Percentiles rank a stretch among this genome's conserved stretches.
Evolutionary conservation across 176 grass and related monocot genomes (phyloP).

Genomic region (Paspalum vaginatum): DNA sequence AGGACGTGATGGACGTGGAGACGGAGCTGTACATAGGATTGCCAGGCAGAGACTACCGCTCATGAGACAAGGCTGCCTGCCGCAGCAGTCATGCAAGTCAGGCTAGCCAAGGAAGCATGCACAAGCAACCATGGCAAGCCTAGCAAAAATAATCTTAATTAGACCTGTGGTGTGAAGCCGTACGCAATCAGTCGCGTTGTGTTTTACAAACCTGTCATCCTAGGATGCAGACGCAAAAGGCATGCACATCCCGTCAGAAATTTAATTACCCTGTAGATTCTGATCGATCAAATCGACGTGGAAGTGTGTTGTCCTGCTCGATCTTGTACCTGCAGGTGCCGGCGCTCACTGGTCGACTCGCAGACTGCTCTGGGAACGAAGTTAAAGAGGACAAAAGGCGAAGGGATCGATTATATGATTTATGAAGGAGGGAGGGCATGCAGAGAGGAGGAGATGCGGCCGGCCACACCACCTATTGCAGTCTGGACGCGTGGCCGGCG

Average conservation of each 20-base stretch:
- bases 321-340: no score
- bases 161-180: background rate
- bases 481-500: no score
- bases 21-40: constrained; percentile 71
- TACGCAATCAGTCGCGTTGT: constrained; percentile 8
- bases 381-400: no score
- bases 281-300: no score
- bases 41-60: constrained; percentile 37
- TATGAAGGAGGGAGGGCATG: no score
- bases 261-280: no score
- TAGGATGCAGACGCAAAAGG: constrained; percentile 18
- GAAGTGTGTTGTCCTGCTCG: no score
- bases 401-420: no score
- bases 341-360: no score
- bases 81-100: background rate
- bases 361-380: no score
- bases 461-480: no score
- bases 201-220: constrained; percentile 25
- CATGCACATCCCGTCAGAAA: background rate
- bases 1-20: constrained; percentile 51
- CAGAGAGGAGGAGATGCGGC: no score
- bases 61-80: background rate
- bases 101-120: background rate
- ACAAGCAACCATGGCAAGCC: background rate
- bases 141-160: constrained; percentile 34